phyloP scores from a whole-genome alignment of 2,329 filamentous ascomycete species.

The Colletotrichum zoysiae region DNA sequence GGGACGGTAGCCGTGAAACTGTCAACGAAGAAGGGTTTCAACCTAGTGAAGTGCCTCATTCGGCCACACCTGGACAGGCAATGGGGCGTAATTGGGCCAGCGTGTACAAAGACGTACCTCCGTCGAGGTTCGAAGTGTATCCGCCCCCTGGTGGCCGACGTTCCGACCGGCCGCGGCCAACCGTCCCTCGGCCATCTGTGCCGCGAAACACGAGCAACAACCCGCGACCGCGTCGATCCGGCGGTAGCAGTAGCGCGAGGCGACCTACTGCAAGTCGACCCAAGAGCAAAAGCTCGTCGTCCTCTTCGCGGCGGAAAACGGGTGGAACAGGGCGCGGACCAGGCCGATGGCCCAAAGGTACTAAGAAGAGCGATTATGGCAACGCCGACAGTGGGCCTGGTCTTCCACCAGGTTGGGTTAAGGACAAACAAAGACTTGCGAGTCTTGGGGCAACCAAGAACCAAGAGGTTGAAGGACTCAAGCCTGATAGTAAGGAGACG shows the following conservation, averaged over 20 bases:
- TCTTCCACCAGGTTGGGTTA: slow-evolving; percentile 68
- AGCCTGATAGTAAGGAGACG: slow-evolving; percentile 29
- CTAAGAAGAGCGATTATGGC: slow-evolving; percentile 76
- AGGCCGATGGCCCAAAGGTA: slow-evolving; percentile 76
- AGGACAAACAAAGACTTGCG: slow-evolving; percentile 47
- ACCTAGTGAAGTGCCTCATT: neutral
- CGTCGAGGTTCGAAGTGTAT: slow-evolving; percentile 82
- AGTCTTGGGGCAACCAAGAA: slow-evolving; percentile 35
- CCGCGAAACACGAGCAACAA: slow-evolving; percentile 52
- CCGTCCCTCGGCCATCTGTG: slow-evolving; percentile 55
- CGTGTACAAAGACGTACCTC: slow-evolving; percentile 71
- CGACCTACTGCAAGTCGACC: slow-evolving; percentile 50
- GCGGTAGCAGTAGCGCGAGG: slow-evolving; percentile 47
- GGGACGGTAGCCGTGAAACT: slow-evolving; percentile 24
- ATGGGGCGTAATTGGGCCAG: slow-evolving; percentile 55
- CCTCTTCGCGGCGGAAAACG: slow-evolving; percentile 64
- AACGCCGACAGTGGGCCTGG: slow-evolving; percentile 75
- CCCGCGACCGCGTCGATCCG: slow-evolving; percentile 56
- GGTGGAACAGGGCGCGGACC: slow-evolving; percentile 75
- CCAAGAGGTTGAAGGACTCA: slow-evolving; percentile 38
- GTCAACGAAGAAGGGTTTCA: slow-evolving; percentile 12
- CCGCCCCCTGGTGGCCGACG: slow-evolving; percentile 69
- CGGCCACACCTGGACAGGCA: neutral
- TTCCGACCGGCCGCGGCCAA: slow-evolving; percentile 59
- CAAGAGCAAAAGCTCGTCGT: slow-evolving; percentile 52